Evolutionary conservation across 2,329 filamentous ascomycete species (phyloP).

Genomic region (Nectriaceae sp.): DNA sequence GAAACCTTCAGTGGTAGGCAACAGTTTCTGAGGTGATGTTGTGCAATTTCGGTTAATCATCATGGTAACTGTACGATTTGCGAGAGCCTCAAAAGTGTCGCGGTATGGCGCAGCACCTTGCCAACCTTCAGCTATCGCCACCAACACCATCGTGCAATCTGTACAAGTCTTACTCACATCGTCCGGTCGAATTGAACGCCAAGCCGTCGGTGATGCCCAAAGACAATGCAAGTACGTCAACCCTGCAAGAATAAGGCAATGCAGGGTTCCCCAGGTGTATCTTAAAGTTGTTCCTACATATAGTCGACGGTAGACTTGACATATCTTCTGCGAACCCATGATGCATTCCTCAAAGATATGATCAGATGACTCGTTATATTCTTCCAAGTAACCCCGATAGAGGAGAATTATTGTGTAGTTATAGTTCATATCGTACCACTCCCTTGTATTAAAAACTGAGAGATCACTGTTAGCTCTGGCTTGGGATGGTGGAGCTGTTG

Average conservation of each 20-base stretch:
- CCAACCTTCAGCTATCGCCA: constrained; percentile 35
- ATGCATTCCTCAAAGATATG: constrained; percentile 24
- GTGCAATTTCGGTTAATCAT: constrained; percentile 1
- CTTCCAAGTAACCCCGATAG: constrained; percentile 23
- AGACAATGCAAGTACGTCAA: constrained; percentile 31
- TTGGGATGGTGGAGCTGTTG: constrained; percentile 1
- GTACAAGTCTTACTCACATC: constrained; percentile 28
- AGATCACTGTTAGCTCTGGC: not conserved
- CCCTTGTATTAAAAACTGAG: constrained; percentile 2
- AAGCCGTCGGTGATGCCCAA: constrained; percentile 28
- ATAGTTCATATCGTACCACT: constrained; percentile 12
- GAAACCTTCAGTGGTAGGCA: too few species aligned
- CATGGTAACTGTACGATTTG: constrained; percentile 25
- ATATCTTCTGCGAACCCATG: constrained; percentile 12
- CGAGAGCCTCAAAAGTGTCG: constrained; percentile 34
- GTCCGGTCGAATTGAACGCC: constrained; percentile 10
- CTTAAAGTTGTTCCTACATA: constrained; percentile 11
- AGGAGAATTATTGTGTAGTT: constrained; percentile 22
- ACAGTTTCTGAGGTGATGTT: too few species aligned
- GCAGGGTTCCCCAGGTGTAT: constrained; percentile 13
- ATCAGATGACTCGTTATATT: constrained; percentile 11
- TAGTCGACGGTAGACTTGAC: constrained; percentile 20
- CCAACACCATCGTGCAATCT: constrained; percentile 32
- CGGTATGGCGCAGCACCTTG: constrained; percentile 32
- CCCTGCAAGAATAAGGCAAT: constrained; percentile 11